These are phyloP conservation scores for Jamesozyma piceae DNA, from an alignment of 805 yeast species.

Conservation along the genomic window DNA sequence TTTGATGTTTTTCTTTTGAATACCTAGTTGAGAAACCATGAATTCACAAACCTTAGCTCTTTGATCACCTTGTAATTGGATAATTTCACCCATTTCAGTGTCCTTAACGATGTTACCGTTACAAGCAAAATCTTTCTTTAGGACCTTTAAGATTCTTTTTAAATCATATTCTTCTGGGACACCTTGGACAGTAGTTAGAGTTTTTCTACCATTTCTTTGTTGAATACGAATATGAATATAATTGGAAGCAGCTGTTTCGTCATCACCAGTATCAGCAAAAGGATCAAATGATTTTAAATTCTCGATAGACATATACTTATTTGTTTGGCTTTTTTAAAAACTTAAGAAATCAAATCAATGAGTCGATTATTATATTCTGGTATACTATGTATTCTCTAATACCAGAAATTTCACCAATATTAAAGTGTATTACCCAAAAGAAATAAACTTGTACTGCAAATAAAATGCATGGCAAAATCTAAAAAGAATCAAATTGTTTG, in stretches of 20 bases:
- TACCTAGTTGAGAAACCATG: slow-evolving; percentile 72
- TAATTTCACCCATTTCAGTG: slow-evolving; percentile 90
- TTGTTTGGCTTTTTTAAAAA: neutral
- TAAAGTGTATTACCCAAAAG: too few species aligned
- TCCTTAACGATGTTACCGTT: slow-evolving; percentile 97
- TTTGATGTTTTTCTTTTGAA: slow-evolving; percentile 94
- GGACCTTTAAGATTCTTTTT: slow-evolving; percentile 84
- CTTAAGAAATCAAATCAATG: neutral
- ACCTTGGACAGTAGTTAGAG: slow-evolving; percentile 97
- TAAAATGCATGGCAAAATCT: too few species aligned
- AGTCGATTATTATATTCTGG: too few species aligned
- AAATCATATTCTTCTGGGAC: slow-evolving; percentile 89
- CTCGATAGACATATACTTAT: slow-evolving; percentile 58
- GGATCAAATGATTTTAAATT: slow-evolving; percentile 87
- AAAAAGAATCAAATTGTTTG: too few species aligned
- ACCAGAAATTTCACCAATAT: neutral
- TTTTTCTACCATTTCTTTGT: slow-evolving; percentile 98
- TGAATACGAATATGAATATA: slow-evolving; percentile 97
- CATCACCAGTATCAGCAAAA: slow-evolving; percentile 99
- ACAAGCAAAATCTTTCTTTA: slow-evolving; percentile 97
- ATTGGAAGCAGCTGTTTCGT: slow-evolving; percentile 91
- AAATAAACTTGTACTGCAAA: too few species aligned
- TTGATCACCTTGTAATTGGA: slow-evolving; percentile 98
- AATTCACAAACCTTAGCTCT: slow-evolving; percentile 93
- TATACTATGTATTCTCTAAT: neutral